phyloP scores from a whole-genome alignment of 257 asterid genomes.

The Solanum sejunctum region DNA sequence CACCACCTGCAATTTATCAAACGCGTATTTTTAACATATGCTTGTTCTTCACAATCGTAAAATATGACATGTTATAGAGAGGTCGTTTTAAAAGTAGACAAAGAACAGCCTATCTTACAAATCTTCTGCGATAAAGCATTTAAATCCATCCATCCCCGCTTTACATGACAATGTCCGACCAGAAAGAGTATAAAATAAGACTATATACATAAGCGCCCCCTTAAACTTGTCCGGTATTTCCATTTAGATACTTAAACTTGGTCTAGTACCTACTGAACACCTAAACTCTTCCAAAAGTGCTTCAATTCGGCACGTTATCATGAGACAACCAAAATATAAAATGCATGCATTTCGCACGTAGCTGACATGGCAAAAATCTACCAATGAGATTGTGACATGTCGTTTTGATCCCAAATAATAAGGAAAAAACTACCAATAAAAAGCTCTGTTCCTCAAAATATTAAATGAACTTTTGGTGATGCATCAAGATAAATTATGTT shows the following conservation, averaged over 20 bases:
- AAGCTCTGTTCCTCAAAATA: neutral
- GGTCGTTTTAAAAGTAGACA: neutral
- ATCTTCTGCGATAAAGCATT: neutral
- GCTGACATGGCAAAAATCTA: neutral
- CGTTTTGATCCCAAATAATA: neutral
- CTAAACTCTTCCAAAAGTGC: neutral
- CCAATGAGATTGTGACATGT: neutral
- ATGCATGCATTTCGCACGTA: neutral
- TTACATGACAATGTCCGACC: neutral
- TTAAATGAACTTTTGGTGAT: neutral
- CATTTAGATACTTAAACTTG: neutral
- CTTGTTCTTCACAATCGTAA: neutral
- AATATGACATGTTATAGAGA: neutral
- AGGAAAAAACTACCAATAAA: neutral
- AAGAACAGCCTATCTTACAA: neutral
- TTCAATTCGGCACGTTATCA: neutral
- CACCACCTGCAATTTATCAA: constrained; percentile 47
- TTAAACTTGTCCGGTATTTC: neutral
- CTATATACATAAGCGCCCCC: neutral
- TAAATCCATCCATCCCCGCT: neutral
- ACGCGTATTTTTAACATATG: neutral
- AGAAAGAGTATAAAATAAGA: neutral
- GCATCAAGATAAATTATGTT: neutral
- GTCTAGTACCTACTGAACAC: neutral
- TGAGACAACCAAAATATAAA: neutral